Evolutionary conservation across 176 grass and related monocot species (phyloP).

Genomic region (Rhynchospora breviuscula): DNA sequence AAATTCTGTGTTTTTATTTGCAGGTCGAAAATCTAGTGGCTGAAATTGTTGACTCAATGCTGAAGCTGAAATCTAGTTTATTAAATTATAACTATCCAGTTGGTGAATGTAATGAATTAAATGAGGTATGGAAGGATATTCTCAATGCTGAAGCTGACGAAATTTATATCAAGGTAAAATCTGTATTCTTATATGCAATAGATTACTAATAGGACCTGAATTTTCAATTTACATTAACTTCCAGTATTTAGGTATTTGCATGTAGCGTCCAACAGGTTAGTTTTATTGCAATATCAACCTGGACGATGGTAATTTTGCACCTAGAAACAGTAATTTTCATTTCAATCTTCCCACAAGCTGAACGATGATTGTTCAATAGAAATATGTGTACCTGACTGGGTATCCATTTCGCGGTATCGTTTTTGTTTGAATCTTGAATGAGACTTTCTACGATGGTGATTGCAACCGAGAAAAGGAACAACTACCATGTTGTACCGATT

Average conservation of each 20-base stretch:
- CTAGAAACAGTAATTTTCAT: no score
- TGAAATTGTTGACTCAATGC: slow-evolving; percentile 76
- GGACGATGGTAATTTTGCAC: no score
- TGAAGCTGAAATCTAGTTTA: neutral
- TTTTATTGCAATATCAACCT: no score
- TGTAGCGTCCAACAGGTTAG: neutral
- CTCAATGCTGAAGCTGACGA: slow-evolving; percentile 89
- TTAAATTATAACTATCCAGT: slow-evolving; percentile 41
- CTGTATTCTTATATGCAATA: no score
- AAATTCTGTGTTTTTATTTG: slow-evolving; percentile 7
- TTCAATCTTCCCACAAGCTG: neutral
- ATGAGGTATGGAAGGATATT: slow-evolving; percentile 96
- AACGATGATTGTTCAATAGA: neutral
- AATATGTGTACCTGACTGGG: neutral
- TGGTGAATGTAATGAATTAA: slow-evolving; percentile 70
- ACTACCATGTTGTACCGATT: no score
- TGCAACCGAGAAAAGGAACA: no score
- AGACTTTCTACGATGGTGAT: no score
- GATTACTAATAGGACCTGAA: no score
- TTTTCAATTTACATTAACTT: no score
- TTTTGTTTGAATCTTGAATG: no score
- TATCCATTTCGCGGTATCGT: no score
- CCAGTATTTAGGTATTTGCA: neutral
- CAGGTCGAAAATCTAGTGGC: slow-evolving; percentile 88
- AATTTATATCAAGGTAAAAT: slow-evolving; percentile 97